These are phyloP conservation scores for Coffea canephora DNA, from an alignment of 257 asterid species.

Conservation along the genomic window DNA sequence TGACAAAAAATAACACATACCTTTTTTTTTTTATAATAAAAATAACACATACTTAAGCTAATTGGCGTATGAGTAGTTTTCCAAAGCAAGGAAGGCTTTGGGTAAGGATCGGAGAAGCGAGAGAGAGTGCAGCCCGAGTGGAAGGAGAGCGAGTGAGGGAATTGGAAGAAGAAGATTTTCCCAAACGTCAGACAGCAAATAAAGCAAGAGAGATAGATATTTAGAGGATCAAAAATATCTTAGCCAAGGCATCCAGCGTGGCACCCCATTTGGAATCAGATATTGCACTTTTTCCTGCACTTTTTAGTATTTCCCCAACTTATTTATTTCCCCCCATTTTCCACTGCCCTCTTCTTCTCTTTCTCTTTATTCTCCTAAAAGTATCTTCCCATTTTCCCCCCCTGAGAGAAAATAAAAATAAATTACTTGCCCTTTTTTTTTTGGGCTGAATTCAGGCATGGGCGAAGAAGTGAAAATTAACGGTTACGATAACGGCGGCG, in stretches of 20 bases:
- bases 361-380: not conserved
- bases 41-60: too few relatives aligned
- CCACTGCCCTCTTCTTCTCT: conserved; percentile 9
- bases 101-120: too few relatives aligned
- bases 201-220: conserved; percentile 27
- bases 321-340: conserved; percentile 34
- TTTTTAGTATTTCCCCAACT: conserved; percentile 8
- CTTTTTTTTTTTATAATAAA: too few relatives aligned
- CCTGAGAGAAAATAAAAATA: not conserved
- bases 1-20: too few relatives aligned
- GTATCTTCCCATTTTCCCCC: conserved; percentile 1
- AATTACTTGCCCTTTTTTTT: not conserved
- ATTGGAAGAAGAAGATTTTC: not conserved
- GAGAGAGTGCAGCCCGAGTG: too few relatives aligned
- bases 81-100: too few relatives aligned
- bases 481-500: conserved; percentile 25
- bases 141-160: too few relatives aligned
- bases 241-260: conserved; percentile 47
- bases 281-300: conserved; percentile 49
- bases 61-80: too few relatives aligned
- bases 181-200: not conserved
- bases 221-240: conserved; percentile 53
- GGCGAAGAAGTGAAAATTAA: conserved; percentile 52
- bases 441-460: conserved; percentile 31
- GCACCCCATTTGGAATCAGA: conserved; percentile 42